Evolutionary conservation across 164 flowering plant genomes (phyloP).

Genomic region (Aristolochia fimbriata): DNA sequence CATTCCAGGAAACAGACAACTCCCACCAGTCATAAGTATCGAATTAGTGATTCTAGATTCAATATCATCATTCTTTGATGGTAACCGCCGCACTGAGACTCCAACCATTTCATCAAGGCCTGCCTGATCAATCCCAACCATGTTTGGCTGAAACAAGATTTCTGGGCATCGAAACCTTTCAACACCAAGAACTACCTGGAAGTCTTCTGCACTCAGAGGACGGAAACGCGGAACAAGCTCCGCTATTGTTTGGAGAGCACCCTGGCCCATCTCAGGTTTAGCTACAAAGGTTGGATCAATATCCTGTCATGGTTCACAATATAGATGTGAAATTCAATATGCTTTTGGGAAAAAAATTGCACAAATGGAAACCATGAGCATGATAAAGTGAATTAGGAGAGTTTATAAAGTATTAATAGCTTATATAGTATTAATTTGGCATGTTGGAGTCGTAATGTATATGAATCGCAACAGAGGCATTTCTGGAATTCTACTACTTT

Average conservation of each 20-base stretch:
- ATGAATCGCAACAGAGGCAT: no score
- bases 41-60: constrained; percentile 61
- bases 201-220: constrained; percentile 84
- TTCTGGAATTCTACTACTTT: no score
- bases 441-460: no score
- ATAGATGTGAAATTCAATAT: not conserved
- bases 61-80: constrained; percentile 17
- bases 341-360: not conserved
- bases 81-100: constrained; percentile 62
- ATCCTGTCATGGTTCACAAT: constrained; percentile 36
- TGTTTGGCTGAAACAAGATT: constrained; percentile 72
- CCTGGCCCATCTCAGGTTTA: constrained; percentile 27
- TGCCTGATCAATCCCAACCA: constrained; percentile 77
- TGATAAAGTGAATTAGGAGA: no score
- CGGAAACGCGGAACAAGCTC: constrained; percentile 55
- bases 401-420: no score
- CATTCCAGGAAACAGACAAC: constrained; percentile 68
- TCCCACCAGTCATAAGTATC: constrained; percentile 81
- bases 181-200: constrained; percentile 68
- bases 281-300: constrained; percentile 75
- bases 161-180: constrained; percentile 98
- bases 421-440: no score
- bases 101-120: constrained; percentile 96
- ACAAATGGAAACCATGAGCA: not conserved
- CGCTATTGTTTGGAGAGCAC: constrained; percentile 23